These are phyloP conservation scores for Dryas drummondii DNA, from an alignment of 306 rosid genomes.

Conservation along the genomic window DNA sequence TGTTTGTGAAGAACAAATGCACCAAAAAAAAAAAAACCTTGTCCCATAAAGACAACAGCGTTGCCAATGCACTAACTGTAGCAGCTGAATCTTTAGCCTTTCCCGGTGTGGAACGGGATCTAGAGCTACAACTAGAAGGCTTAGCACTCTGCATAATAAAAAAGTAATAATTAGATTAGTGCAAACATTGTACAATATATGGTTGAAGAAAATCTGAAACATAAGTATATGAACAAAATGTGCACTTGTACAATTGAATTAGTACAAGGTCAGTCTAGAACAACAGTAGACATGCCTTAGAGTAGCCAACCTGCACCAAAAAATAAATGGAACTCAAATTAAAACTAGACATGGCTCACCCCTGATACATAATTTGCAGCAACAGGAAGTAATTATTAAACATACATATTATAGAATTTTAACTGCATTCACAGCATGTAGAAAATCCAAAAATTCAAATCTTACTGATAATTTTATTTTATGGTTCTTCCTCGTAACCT, in stretches of 20 bases:
- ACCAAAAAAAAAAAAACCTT: conserved; percentile 45
- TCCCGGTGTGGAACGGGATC: conserved; percentile 44
- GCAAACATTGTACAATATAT: not conserved
- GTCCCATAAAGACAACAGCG: conserved; percentile 57
- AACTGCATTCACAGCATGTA: not conserved
- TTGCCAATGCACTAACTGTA: conserved; percentile 32
- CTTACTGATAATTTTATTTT: not conserved
- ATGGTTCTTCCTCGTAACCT: not conserved
- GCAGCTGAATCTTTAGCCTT: conserved; percentile 52
- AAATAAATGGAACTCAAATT: not conserved
- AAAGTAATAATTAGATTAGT: not conserved
- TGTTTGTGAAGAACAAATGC: conserved; percentile 4
- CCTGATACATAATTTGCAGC: not conserved
- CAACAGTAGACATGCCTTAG: not conserved
- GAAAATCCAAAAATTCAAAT: not conserved
- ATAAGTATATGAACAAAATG: not conserved
- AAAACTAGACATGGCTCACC: not conserved
- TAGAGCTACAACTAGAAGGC: conserved; percentile 61
- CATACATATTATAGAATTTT: not conserved
- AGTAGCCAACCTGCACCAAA: not conserved
- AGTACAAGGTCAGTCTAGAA: not conserved
- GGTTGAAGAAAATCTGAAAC: not conserved
- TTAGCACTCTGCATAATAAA: conserved; percentile 48
- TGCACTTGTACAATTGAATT: not conserved
- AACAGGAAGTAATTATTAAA: not conserved